Evolutionary conservation across 768 basidiomycete species (phyloP), one percentile per base, ranked within the genome.

Genomic region (Amanita brunnescens): DNA sequence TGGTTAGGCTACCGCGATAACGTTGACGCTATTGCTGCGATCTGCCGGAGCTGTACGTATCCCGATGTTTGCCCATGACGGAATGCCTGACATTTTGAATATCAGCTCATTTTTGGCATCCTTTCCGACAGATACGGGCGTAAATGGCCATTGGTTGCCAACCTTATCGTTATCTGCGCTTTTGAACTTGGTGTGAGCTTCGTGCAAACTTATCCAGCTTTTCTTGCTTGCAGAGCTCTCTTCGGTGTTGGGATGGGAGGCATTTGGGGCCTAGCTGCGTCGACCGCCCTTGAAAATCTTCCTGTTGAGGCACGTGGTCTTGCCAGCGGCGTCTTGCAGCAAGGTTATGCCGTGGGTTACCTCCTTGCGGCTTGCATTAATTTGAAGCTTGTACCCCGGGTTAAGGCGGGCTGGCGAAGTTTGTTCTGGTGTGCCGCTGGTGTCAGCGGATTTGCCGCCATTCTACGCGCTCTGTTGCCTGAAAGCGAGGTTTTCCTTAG

Each of bases 181-280:
- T 78, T 96, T 47, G 82, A 92, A 60, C 78, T 96, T 20, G 87
- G 82, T 0, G 81, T 82, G 1, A 84, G 88, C 23, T 97, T 94
- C 66, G 81, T 83, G 38, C 74, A 83, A 14, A 90, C 83, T 0
- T 97, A 80, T 68, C 29, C 54, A 0, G 74, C 85, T 55, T 98
- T 98, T 71, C 78, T 97, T 21, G 91, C 78, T 13, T 73, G 91
- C 5, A 78, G 93, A 5, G 78, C 83, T 1, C 73, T 96, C 39
- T 94, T 93, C 62, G 91, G 91, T 54, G 78, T 92, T 46, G 85
- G 82, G 0, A 91, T 92, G 89, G 89, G 90, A 30, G 89, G 89
- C 0, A 77, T 95, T 41, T 95, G 92, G 91, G 91, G 91, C 14
- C 70, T 91, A 26, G 78, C 90, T 0, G 73, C 87, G 1, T 76